Percentiles rank a stretch among this genome's conserved stretches.
phyloP scores from a whole-genome alignment of 345 rosid genomes.

The Syzygium oleosum region DNA sequence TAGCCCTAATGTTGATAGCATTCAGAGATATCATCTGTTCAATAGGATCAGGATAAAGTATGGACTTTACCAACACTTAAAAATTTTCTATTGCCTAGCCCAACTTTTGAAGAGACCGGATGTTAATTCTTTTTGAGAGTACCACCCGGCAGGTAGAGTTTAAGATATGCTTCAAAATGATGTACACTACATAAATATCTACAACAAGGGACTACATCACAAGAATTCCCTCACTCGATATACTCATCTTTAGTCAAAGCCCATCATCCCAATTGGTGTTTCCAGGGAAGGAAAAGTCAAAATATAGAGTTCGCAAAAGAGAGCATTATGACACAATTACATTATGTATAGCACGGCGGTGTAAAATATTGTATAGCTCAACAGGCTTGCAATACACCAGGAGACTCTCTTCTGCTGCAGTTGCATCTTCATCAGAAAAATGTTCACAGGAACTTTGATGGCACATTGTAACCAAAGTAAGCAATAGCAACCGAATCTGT shows the following conservation, averaged over 20 bases:
- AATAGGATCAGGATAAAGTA: not conserved
- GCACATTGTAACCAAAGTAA: constrained; percentile 40
- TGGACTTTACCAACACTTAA: not conserved
- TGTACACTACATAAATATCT: not conserved
- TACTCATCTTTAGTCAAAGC: not conserved
- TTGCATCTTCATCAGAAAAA: constrained; percentile 54
- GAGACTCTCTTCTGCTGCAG: constrained; percentile 61
- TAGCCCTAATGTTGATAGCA: not conserved
- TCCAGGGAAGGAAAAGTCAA: not conserved
- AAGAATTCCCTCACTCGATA: not conserved
- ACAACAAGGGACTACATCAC: not conserved
- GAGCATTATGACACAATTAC: constrained; percentile 21
- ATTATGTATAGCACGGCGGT: constrained; percentile 42
- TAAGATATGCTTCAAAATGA: not conserved
- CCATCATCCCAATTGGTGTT: not conserved
- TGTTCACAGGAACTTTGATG: constrained; percentile 47
- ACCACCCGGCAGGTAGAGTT: not conserved
- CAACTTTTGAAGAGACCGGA: not conserved
- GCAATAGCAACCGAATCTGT: constrained; percentile 2
- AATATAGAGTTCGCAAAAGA: not conserved
- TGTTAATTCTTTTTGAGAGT: not conserved
- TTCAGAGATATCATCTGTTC: not conserved
- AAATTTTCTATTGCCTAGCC: not conserved
- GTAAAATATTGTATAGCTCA: constrained; percentile 65
- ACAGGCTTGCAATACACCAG: constrained; percentile 82